Conservation (phyloP, 1,139 yeast genomes). For the Hyphopichia fennica region DNA sequence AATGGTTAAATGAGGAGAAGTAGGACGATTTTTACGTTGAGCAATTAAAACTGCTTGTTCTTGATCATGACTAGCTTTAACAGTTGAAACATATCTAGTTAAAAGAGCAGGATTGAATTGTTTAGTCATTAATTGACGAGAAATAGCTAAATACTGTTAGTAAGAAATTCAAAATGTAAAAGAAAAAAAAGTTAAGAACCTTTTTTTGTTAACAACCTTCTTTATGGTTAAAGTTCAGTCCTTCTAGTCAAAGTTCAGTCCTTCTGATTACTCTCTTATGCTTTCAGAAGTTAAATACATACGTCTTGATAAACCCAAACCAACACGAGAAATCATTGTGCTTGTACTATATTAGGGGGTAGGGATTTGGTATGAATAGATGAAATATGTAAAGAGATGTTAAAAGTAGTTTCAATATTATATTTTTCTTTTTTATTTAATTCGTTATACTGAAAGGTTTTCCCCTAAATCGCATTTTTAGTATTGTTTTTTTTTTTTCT, state of each 20-base stretch:
- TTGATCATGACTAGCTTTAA: slow-evolving; percentile 59
- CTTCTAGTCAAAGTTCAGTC: no score
- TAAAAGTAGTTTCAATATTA: no score
- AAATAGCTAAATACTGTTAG: slow-evolving; percentile 9
- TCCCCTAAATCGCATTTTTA: not conserved
- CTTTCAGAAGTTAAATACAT: slow-evolving; percentile 7
- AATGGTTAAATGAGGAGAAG: slow-evolving; percentile 86
- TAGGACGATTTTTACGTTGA: slow-evolving; percentile 87
- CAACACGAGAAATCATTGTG: slow-evolving; percentile 20
- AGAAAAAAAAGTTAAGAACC: no score
- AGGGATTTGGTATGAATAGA: no score
- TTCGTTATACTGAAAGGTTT: no score
- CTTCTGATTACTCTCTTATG: no score
- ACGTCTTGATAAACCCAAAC: slow-evolving; percentile 21
- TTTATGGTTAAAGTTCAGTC: no score
- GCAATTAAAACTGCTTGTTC: slow-evolving; percentile 71
- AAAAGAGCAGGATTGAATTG: slow-evolving; percentile 3
- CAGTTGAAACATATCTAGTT: slow-evolving; percentile 48
- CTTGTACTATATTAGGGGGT: not conserved
- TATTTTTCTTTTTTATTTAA: no score
- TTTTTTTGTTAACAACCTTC: no score
- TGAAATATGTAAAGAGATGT: not conserved
- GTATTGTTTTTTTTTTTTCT: not conserved
- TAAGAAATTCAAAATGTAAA: not conserved
- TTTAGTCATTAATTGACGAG: slow-evolving; percentile 10